A percentile compares a stretch with the other conserved stretches of the same genome.
Evolutionary conservation across 805 yeast species (phyloP).

Genomic region (Metschnikowia borealis): DNA sequence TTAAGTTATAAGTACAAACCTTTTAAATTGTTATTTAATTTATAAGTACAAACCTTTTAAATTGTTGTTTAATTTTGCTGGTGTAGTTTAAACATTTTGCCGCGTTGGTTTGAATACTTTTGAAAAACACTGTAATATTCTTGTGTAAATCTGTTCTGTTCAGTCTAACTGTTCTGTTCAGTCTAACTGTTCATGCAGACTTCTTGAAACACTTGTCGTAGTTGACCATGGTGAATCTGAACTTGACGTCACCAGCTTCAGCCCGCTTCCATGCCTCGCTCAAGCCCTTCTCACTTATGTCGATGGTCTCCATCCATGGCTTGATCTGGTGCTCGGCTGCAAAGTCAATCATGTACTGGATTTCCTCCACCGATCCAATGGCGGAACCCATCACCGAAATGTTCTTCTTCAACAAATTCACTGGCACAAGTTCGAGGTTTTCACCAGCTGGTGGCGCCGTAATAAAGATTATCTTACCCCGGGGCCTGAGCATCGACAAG

Average conservation of each 20-base stretch:
- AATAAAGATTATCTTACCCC: slow-evolving; percentile 16
- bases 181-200: background rate
- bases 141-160: too few species aligned
- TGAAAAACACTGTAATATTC: too few species aligned
- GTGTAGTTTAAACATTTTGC: too few species aligned
- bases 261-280: slow-evolving; percentile 15
- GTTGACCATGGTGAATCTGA: slow-evolving; percentile 17
- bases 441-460: slow-evolving; percentile 15
- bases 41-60: too few species aligned
- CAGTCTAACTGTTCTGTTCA: background rate
- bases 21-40: too few species aligned
- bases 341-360: slow-evolving; percentile 17
- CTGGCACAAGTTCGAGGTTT: slow-evolving; percentile 9
- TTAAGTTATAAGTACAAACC: too few species aligned
- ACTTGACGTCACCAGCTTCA: slow-evolving; percentile 16
- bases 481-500: slow-evolving; percentile 13
- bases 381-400: slow-evolving; percentile 15
- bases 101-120: too few species aligned
- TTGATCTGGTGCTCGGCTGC: slow-evolving; percentile 17
- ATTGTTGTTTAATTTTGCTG: too few species aligned
- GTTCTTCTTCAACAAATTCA: slow-evolving; percentile 11
- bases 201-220: slow-evolving; percentile 17
- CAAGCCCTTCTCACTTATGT: slow-evolving; percentile 16
- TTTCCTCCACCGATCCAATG: slow-evolving; percentile 15
- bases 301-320: slow-evolving; percentile 19